Percentiles rank a stretch among this genome's conserved stretches.
Conservation (phyloP, 495 filamentous ascomycete species). For the Aspergillus leporis region DNA sequence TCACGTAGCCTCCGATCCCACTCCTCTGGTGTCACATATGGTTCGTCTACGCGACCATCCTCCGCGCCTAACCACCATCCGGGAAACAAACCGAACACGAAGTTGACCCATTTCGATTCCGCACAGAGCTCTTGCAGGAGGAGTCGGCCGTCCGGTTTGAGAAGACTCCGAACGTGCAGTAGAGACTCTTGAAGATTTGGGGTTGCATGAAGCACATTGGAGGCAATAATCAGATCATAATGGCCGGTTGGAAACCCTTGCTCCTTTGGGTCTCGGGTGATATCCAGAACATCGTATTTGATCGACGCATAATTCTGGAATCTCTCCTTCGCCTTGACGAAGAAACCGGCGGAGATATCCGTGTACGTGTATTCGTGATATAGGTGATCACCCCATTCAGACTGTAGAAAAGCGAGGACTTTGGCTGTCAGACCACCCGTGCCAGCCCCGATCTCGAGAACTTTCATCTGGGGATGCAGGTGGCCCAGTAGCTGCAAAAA, state of each 20-base stretch:
- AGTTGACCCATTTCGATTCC: too few relatives aligned
- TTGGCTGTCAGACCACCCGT: slow-evolving; percentile 35
- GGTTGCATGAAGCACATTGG: slow-evolving; percentile 49
- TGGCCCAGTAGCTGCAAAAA: slow-evolving; percentile 31
- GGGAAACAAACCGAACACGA: too few relatives aligned
- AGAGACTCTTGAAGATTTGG: slow-evolving; percentile 34
- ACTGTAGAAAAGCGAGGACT: slow-evolving; percentile 23
- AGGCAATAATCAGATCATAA: slow-evolving; percentile 56
- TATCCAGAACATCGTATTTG: slow-evolving; percentile 39
- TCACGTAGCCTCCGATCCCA: slow-evolving; percentile 30
- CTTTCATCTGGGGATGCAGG: slow-evolving; percentile 36
- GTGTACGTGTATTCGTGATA: slow-evolving; percentile 30
- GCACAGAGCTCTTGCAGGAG: slow-evolving; percentile 31
- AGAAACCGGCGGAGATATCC: slow-evolving; percentile 47
- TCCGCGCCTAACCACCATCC: slow-evolving; percentile 37
- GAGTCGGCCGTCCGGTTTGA: slow-evolving; percentile 26
- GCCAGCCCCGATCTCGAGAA: slow-evolving; percentile 51
- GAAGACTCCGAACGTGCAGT: slow-evolving; percentile 32
- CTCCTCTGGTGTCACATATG: slow-evolving; percentile 24
- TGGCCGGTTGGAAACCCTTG: slow-evolving; percentile 47
- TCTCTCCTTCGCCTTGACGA: slow-evolving; percentile 44
- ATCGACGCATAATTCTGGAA: slow-evolving; percentile 40
- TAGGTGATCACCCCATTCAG: slow-evolving; percentile 5
- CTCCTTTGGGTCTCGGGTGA: slow-evolving; percentile 37
- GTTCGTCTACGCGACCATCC: slow-evolving; percentile 27